Conservation (phyloP, 2,329 filamentous ascomycete species). For the Botryotinia convoluta region DNA sequence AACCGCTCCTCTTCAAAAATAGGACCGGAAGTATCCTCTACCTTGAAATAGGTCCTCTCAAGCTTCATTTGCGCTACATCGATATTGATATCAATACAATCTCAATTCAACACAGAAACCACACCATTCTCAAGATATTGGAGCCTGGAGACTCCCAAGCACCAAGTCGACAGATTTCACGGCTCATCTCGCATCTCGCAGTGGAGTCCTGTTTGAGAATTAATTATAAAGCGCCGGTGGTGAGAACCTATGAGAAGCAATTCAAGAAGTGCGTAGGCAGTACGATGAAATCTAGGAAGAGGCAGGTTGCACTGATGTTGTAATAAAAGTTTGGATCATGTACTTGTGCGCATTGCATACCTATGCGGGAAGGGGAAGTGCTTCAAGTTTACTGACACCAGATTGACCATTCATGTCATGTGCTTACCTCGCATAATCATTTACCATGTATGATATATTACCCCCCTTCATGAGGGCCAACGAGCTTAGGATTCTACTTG, state of each 20-base stretch:
- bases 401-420: not conserved
- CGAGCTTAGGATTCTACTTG: not conserved
- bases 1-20: not conserved
- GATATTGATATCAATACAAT: not conserved
- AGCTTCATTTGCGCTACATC: not conserved
- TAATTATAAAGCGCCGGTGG: not conserved
- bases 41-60: not conserved
- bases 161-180: not conserved
- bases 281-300: not conserved
- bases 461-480: not conserved
- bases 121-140: not conserved
- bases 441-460: not conserved
- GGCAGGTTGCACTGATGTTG: not conserved
- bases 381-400: not conserved
- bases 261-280: too few species aligned
- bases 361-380: not conserved
- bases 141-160: not conserved
- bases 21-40: not conserved
- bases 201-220: not conserved
- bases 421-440: not conserved
- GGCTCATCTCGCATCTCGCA: not conserved
- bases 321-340: not conserved
- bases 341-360: not conserved
- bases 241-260: not conserved
- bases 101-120: not conserved